These are phyloP conservation scores for Aspergillus bridgeri DNA, from an alignment of 495 filamentous ascomycete species.

Conservation along the genomic window DNA sequence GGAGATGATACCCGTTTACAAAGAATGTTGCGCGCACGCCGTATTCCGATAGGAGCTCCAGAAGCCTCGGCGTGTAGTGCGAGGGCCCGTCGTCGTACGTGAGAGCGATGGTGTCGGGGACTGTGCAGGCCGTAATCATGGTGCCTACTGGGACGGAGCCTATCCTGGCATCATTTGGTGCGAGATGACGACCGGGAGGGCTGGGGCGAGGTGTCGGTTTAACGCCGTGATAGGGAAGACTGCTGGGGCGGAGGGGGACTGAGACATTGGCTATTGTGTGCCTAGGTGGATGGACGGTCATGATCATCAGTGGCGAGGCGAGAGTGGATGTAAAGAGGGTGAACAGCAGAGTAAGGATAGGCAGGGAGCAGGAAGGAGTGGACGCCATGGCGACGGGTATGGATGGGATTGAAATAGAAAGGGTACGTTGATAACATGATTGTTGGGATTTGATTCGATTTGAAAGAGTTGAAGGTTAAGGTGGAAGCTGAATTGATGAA, in stretches of 20 bases:
- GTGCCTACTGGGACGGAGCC: constrained; percentile 45
- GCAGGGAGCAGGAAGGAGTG: not conserved
- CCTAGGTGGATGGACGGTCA: not conserved
- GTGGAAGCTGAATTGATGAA: not conserved
- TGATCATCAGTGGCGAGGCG: not conserved
- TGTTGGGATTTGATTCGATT: not conserved
- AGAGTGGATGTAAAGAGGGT: not conserved
- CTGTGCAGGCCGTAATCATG: constrained; percentile 57
- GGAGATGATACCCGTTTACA: constrained; percentile 65
- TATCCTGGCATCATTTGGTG: not conserved
- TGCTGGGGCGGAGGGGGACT: not conserved
- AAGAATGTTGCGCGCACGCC: constrained; percentile 70
- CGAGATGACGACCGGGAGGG: not conserved
- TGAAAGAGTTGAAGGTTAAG: not conserved
- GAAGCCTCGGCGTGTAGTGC: constrained; percentile 58
- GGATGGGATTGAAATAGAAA: not conserved
- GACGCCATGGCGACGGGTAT: not conserved
- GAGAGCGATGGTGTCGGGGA: constrained; percentile 59
- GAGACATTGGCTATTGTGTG: not conserved
- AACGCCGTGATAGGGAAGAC: not conserved
- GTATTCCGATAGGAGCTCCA: constrained; percentile 60
- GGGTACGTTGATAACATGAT: not conserved
- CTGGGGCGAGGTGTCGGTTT: not conserved
- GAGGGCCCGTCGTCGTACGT: constrained; percentile 77
- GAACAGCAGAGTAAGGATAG: not conserved